Base-by-base conservation (phyloP, 768 basidiomycete genomes). In the Amanita pallidorosea region DNA sequence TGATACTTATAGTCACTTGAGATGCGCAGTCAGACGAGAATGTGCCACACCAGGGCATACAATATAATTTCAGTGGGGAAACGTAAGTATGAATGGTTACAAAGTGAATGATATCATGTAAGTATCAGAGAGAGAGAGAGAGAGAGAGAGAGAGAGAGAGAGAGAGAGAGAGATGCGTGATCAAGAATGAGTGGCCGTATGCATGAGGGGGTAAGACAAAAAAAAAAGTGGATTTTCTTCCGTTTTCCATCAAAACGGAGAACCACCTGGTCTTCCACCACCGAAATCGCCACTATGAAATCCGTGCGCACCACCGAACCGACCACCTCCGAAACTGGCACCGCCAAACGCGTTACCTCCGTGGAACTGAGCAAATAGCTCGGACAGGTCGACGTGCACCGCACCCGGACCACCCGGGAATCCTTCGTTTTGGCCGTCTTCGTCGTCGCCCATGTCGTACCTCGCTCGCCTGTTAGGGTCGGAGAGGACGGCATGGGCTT, bases 361-460 rank as follows among this genome's bases (percentile, higher is more conserved):
- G 31, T 75, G 71, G 61, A 85, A 83, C 54, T 81, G 77, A 1
- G 81, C 71, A 61, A 87, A 84, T 2, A 86, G 56, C 37, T 83
- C 76, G 0, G 81, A 72, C 3, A 87, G 51, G 61, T 87, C 82
- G 34, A 73, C 69, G 44, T 68, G 63, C 42, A 38, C 22, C 66
- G 70, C 68, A 7, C 64, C 66, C 65, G 76, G 70, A 1, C 69
- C 70, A 22, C 71, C 69, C 65, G 71, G 70, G 27, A 71, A 67
- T 6, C 69, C 66, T 7, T 69, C 75, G 35, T 64, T 73, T 64
- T 69, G 64, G 18, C 81, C 83, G 53, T 89, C 86, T 56, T 88
- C 86, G 58, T 89, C 88, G 55, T 88, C 88, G 33, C 88, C 88
- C 63, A 79, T 60, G 63, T 91, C 88, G 57, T 91, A 91, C 36